Base-by-base conservation (phyloP, 306 rosid genomes). In the Mucuna pruriens region DNA sequence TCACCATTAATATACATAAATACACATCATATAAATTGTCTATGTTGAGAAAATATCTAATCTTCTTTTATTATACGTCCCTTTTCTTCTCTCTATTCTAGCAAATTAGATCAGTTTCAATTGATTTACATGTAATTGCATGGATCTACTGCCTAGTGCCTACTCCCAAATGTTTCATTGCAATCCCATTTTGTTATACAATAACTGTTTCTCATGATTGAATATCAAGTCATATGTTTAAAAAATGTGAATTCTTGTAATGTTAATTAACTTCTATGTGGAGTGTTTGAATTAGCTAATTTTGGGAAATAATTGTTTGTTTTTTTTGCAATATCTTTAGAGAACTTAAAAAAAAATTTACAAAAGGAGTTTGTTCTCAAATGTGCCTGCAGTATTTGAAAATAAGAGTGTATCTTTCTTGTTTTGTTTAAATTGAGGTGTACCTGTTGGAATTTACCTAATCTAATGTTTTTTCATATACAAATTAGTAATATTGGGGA, bases 191-290 rank as follows among this genome's bases (percentile, higher is more conserved):
- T 64, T 52, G 7, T 63, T 46, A 44, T 46, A 20, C 38, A 49
- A n/a, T 34, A 23, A 34, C 19, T 36, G 33, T 36, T 66, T 78
- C 67, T 49, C 16, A 26, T 70, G 23, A 69, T 36, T 62, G 45
- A 23, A 57, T 79, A n/a, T 38, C 74, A 49, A 38, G 31, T 72
- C 65, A 34, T 58, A 40, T 34, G 64, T 80, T 73, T 38, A 23
- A 16, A 39, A 71, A 19, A 71, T 62, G 15, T 23, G 15, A 20
- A 13, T 29, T 20, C 38, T 26, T 71, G 63, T 64, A 70, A 19
- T 42, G 20, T 51, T 49, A 45, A 76, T 34, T 29, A 46, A 19
- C 46, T 49, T 67, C 19, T 48, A 6, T 62, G 19, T 49, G 13
- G 34, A 39, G 45, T 64, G 71, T 64, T 64, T 66, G 51, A 9